Percentiles rank a stretch among this genome's conserved stretches.
These are phyloP conservation scores for Yamadazyma conglobata DNA, from an alignment of 1,139 yeast species.

Conservation along the genomic window DNA sequence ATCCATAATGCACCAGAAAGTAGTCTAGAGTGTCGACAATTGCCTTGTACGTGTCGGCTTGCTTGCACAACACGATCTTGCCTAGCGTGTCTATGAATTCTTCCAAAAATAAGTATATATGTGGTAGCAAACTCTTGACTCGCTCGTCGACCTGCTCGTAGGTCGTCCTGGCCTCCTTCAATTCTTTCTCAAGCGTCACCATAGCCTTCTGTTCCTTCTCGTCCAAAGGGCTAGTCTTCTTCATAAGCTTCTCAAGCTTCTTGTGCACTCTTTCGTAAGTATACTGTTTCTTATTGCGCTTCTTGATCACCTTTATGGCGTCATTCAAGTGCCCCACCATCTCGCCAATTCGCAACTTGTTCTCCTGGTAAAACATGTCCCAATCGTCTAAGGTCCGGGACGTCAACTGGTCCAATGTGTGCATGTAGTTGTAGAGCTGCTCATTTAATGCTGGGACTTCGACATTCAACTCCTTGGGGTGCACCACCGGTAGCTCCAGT, in stretches of 20 bases:
- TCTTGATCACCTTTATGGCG: constrained; percentile 38
- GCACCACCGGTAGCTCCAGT: constrained; percentile 32
- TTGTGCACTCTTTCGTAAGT: constrained; percentile 38
- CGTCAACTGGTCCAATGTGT: constrained; percentile 28
- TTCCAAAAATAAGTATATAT: constrained; percentile 42
- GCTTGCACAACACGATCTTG: constrained; percentile 31
- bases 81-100: constrained; percentile 49
- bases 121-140: constrained; percentile 43
- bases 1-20: constrained; percentile 40
- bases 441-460: constrained; percentile 27
- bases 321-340: constrained; percentile 39
- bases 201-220: constrained; percentile 39
- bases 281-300: constrained; percentile 41
- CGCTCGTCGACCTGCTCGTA: constrained; percentile 39
- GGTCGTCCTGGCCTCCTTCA: constrained; percentile 27
- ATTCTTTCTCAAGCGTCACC: constrained; percentile 25
- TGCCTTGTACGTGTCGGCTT: constrained; percentile 27
- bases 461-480: constrained; percentile 37
- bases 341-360: constrained; percentile 32
- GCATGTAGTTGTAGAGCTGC: constrained; percentile 29
- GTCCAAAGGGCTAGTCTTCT: constrained; percentile 32
- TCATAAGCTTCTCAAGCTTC: constrained; percentile 40
- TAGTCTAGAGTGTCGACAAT: constrained; percentile 27
- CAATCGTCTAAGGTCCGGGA: constrained; percentile 30
- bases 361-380: constrained; percentile 27